These are phyloP conservation scores for Polyporus arcularius DNA, from an alignment of 768 basidiomycete species.

Conservation along the genomic window DNA sequence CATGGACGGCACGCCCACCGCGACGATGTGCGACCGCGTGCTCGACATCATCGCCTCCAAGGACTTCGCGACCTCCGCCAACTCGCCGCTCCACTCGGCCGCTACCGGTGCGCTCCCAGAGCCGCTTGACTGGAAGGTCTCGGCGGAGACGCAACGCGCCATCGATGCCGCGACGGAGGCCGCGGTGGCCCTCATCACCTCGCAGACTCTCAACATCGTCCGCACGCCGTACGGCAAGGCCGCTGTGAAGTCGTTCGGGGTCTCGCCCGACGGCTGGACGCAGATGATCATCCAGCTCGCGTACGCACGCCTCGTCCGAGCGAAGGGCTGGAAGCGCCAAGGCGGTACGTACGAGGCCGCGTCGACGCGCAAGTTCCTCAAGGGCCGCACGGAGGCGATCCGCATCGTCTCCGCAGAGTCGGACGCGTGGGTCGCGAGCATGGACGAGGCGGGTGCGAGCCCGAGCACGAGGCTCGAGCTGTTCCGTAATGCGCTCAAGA, in stretches of 20 bases:
- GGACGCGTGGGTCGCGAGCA: constrained; percentile 74
- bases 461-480: constrained; percentile 49
- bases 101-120: constrained; percentile 23
- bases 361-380: constrained; percentile 83
- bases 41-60: constrained; percentile 59
- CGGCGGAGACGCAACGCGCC: constrained; percentile 46
- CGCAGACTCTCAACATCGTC: constrained; percentile 63
- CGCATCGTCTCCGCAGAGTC: constrained; percentile 77
- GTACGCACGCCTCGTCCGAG: constrained; percentile 67
- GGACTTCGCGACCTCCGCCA: constrained; percentile 49
- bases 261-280: constrained; percentile 94
- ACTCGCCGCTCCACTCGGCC: constrained; percentile 43
- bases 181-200: constrained; percentile 56
- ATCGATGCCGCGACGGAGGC: constrained; percentile 58
- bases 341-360: constrained; percentile 96
- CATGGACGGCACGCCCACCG: constrained; percentile 88
- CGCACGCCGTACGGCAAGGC: constrained; percentile 82
- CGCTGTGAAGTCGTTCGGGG: constrained; percentile 80
- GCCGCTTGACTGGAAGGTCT: constrained; percentile 53
- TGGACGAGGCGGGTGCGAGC: constrained; percentile 54
- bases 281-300: constrained; percentile 93
- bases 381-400: constrained; percentile 94
- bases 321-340: constrained; percentile 43
- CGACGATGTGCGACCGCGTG: constrained; percentile 69
- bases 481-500: constrained; percentile 62